Evolutionary conservation across 1,139 yeast species (phyloP), one percentile per base, ranked within the genome.

Genomic region (Suhomyces anneliseae): DNA sequence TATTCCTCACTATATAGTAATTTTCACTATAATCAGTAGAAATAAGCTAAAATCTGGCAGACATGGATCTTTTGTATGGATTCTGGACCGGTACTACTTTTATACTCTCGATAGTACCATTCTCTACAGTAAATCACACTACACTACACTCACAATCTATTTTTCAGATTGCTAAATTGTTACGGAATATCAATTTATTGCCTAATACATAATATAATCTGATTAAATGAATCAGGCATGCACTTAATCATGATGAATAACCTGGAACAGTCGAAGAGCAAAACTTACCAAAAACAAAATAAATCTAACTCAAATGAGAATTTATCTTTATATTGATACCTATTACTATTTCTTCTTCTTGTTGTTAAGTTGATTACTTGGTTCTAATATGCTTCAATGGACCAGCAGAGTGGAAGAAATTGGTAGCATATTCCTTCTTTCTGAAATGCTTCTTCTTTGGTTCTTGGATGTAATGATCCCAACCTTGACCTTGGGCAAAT

Each of bases 321-420:
- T 7, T 34, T 15, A n/a, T 34, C 15, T 34, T 34, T 8, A 9
- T 15, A 5, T 34, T 8, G 24, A 24, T 11, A 11, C 38, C 2
- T 36, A 7, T 11, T 12, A 27, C 11, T 36, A 36, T 27, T 27
- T 36, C 38, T 36, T 12, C 12, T 36, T 14, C 15, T 14, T 15
- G 24, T 27, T 8, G 15, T 36, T 15, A 8, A 15, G 9, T 15
- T 14, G 10, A 24, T 57, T 78, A 88, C 68, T 88, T 88, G 49
- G 96, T 88, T 75, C 92, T 82, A 56, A 88, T 86, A 65, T 83
- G 89, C 73, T 88, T 88, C 68, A 88, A 78, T 48, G 87, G 87
- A 36, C 88, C 89, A 9, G 82, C 58, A 35, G 84, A 77, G 66
- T 87, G 93, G 63, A 71, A 71, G 65, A 88, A 88, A 75, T 87